Percentiles rank a stretch among this genome's conserved stretches.
Conservation (phyloP, 176 grass and related monocot genomes). For the Ensete glaucum region DNA sequence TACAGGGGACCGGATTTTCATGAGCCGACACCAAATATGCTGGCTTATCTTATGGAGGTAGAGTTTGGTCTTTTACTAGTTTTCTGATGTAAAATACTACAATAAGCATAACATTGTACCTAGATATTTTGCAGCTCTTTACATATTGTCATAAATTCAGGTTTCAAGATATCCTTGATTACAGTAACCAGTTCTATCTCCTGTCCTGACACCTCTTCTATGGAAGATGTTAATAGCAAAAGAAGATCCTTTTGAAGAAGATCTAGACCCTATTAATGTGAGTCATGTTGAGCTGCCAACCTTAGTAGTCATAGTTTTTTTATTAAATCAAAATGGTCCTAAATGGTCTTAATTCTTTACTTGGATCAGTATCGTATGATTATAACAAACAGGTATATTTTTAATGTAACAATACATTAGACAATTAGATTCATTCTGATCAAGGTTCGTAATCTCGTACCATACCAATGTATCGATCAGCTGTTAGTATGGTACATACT, state of each 20-base stretch:
- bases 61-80: background rate
- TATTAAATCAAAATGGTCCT: no score
- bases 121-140: background rate
- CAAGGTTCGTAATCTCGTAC: no score
- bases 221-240: background rate
- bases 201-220: background rate
- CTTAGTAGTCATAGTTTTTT: no score
- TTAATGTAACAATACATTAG: no score
- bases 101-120: background rate
- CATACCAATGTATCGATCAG: no score
- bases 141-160: background rate
- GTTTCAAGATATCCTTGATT: background rate
- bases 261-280: no score
- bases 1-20: constrained; percentile 79
- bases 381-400: no score
- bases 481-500: no score
- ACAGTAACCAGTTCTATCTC: background rate
- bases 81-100: background rate
- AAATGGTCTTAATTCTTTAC: no score
- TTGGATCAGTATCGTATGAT: no score
- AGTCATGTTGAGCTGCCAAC: no score
- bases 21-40: constrained; percentile 71
- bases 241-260: background rate
- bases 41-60: constrained; percentile 85
- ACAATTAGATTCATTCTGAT: no score